Base-by-base conservation (phyloP, 2,329 filamentous ascomycete species). In the Pseudogymnoascus sp. region DNA sequence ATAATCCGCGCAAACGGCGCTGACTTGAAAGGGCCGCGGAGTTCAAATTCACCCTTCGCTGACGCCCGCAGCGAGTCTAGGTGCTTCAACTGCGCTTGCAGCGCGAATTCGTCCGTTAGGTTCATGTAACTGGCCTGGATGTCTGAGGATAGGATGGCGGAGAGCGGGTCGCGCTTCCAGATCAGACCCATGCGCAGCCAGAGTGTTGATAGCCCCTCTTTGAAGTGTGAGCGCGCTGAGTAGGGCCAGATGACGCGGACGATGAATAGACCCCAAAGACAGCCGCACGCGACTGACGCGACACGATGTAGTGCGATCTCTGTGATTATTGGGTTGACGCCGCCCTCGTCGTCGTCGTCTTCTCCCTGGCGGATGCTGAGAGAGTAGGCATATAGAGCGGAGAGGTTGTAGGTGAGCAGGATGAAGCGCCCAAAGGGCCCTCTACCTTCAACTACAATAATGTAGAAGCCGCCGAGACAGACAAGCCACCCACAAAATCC, bases 171-270 rank as follows among this genome's bases (percentile, higher is more conserved):
- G 50, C 93, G 86, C 77, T 93, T 96, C 95, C 95, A 99, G 67
- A 97, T 93, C 36, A 99, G 82, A 14, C 92, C 91, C 86, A 99
- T 93, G 64, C 96, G 90, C 5, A 99, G 82, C 84, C 95, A 97
- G 11, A 99, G 79, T n/a, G 96, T 81, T 28, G 91, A 90, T 10
- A 97, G 81, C 1, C 93, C 93, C 70, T 96, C 89, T 71, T 95
- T 91, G 70, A 97, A 87, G 76, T 96, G 96, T 66, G 84, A 82
- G 46, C 95, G 84, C 1, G 92, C 95, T 34, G 91, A 95, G 66
- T 97, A 96, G 7, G 95, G 95, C 91, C 93, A 97, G 67, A 99
- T 87, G 60, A 96, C 72, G 64, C 93, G 85, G 60, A 93, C 97
- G 66, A 97, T 84, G 61, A 97, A 83, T 65, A 99, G 85, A 37